Evolutionary conservation across 2,329 filamentous ascomycete genomes (phyloP).

Genomic region (Cladorrhinum sp.): DNA sequence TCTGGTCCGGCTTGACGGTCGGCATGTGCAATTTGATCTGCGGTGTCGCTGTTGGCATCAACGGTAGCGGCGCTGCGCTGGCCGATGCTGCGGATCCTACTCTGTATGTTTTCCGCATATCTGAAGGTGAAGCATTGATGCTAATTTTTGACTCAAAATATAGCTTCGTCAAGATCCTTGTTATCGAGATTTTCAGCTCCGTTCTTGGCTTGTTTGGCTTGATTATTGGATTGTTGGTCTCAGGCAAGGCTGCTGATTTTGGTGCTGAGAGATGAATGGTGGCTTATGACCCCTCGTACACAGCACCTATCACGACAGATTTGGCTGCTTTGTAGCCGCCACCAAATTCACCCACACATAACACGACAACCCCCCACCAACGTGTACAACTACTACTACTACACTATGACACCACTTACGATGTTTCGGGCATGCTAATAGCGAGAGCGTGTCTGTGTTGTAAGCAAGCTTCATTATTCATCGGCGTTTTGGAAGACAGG

Average conservation of each 20-base stretch:
- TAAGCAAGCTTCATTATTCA: constrained; percentile 24
- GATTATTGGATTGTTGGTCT: constrained; percentile 87
- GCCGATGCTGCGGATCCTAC: constrained; percentile 91
- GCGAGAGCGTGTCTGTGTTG: constrained; percentile 23
- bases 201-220: constrained; percentile 94
- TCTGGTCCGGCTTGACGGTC: constrained; percentile 93
- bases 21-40: constrained; percentile 95
- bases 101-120: constrained; percentile 59
- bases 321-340: neutral
- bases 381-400: constrained; percentile 17
- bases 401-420: constrained; percentile 6
- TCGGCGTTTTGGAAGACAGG: constrained; percentile 24
- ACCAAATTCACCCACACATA: constrained; percentile 6
- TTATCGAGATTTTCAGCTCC: constrained; percentile 99
- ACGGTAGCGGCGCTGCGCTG: constrained; percentile 91
- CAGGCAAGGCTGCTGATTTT: constrained; percentile 78
- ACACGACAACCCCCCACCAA: constrained; percentile 12
- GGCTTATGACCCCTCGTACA: neutral
- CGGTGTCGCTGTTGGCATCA: constrained; percentile 95
- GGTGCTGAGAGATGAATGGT: constrained; percentile 33
- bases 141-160: constrained; percentile 25
- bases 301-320: neutral
- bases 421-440: constrained; percentile 18
- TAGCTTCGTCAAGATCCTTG: constrained; percentile 97
- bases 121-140: neutral